Evolutionary conservation across 208 protist species (phyloP).

Genomic region (Kentomonas sorsogonicus): DNA sequence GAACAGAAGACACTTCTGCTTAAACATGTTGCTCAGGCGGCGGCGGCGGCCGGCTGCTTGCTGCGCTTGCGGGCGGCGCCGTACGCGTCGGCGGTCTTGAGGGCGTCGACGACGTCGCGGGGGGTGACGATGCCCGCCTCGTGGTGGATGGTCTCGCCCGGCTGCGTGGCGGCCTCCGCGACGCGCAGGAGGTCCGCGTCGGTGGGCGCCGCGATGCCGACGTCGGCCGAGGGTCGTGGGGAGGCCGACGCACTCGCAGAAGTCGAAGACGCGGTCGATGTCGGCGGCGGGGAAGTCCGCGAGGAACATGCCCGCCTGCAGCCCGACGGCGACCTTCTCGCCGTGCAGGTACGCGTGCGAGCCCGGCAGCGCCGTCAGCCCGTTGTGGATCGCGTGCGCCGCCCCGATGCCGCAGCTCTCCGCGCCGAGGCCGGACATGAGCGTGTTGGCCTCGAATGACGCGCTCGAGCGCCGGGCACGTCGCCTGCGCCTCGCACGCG

Average conservation of each 20-base stretch:
- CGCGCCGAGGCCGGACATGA: constrained; percentile 24
- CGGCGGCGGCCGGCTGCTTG: too few species aligned
- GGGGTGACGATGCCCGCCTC: constrained; percentile 22
- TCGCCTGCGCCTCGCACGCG: constrained; percentile 22
- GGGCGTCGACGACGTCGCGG: constrained; percentile 9
- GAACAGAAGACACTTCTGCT: too few species aligned
- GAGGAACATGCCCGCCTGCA: constrained; percentile 18
- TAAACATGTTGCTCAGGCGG: too few species aligned
- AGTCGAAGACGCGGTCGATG: constrained; percentile 19
- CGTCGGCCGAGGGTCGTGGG: constrained; percentile 28
- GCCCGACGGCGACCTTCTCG: constrained; percentile 25
- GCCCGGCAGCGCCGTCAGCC: constrained; percentile 16
- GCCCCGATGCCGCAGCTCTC: constrained; percentile 23
- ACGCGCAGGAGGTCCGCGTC: constrained; percentile 17
- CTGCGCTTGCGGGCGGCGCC: constrained; percentile 6
- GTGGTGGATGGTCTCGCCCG: constrained; percentile 25
- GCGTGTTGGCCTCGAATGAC: constrained; percentile 27
- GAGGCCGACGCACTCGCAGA: constrained; percentile 23
- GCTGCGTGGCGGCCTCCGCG: constrained; percentile 9
- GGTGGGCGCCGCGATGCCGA: constrained; percentile 9
- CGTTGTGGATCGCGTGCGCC: constrained; percentile 30
- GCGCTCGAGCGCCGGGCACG: constrained; percentile 23
- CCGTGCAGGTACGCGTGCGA: constrained; percentile 22
- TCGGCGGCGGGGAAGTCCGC: constrained; percentile 13
- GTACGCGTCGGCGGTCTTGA: constrained; percentile 17